Percentiles rank a stretch among this genome's conserved stretches.
Conservation (phyloP, 495 filamentous ascomycete species). For the Aspergillus nidulans region DNA sequence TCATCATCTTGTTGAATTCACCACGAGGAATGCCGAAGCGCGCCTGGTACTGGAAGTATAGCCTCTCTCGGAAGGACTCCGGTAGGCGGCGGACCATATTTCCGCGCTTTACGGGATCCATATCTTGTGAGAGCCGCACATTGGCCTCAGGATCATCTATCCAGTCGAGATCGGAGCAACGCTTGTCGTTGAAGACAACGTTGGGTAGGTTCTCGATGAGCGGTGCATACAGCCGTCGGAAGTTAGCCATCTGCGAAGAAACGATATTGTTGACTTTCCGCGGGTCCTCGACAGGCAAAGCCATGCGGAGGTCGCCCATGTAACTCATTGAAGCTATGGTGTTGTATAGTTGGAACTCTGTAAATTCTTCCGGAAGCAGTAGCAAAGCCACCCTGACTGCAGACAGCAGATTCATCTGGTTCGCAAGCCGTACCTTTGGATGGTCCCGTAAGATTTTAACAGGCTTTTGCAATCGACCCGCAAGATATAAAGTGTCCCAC, state of each 20-base stretch:
- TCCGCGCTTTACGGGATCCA: constrained; percentile 81
- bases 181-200: constrained; percentile 69
- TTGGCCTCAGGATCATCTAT: constrained; percentile 58
- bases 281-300: constrained; percentile 80
- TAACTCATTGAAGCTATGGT: constrained; percentile 91
- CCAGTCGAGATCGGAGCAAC: constrained; percentile 59
- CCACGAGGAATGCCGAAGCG: constrained; percentile 78
- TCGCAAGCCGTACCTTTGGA: constrained; percentile 81
- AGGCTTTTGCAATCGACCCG: constrained; percentile 91
- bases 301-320: constrained; percentile 91
- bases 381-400: constrained; percentile 86
- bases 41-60: constrained; percentile 91
- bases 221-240: constrained; percentile 83
- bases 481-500: constrained; percentile 92
- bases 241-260: constrained; percentile 81
- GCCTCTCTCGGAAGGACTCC: constrained; percentile 75
- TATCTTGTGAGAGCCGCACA: constrained; percentile 71
- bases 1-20: constrained; percentile 85
- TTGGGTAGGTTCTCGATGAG: constrained; percentile 88
- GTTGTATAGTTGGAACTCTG: constrained; percentile 80
- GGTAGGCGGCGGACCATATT: constrained; percentile 96
- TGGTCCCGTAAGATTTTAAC: constrained; percentile 97
- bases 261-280: constrained; percentile 93
- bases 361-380: constrained; percentile 76
- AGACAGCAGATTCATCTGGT: constrained; percentile 91